Conservation (phyloP, 1,284 basidiomycete species). For the Cutaneotrichosporon sp. region DNA sequence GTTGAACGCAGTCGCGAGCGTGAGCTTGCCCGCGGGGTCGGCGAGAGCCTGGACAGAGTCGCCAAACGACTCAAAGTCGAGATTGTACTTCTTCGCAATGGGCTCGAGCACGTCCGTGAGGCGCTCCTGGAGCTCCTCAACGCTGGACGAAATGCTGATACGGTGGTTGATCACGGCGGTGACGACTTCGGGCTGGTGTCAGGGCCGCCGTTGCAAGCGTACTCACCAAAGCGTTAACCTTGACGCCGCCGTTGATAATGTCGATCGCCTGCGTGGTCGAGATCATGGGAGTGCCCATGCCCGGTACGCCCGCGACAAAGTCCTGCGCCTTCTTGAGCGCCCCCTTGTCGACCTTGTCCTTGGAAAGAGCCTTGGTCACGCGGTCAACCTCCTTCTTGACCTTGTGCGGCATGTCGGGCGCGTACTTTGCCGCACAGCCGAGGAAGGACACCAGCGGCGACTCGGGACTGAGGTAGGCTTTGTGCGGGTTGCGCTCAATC, state of each 20-base stretch:
- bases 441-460: conserved; percentile 27
- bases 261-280: conserved; percentile 44
- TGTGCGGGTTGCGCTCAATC: conserved; percentile 40
- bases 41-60: conserved; percentile 7
- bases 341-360: conserved; percentile 29
- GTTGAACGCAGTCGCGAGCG: conserved; percentile 31
- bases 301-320: conserved; percentile 24
- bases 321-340: conserved; percentile 31
- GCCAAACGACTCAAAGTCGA: conserved; percentile 39
- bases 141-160: conserved; percentile 36
- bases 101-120: conserved; percentile 29
- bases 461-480: conserved; percentile 24
- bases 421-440: conserved; percentile 32
- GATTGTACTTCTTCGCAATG: conserved; percentile 34
- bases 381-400: conserved; percentile 24
- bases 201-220: too few relatives aligned
- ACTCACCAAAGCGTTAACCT: conserved; percentile 38
- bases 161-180: conserved; percentile 42
- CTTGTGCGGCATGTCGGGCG: conserved; percentile 21
- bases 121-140: conserved; percentile 31
- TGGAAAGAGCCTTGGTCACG: conserved; percentile 19
- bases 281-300: conserved; percentile 24
- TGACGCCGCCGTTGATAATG: conserved; percentile 41
- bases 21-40: conserved; percentile 28
- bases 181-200: conserved; percentile 34